These are phyloP conservation scores for Saccharomyces pastorianus DNA, from an alignment of 1,139 yeast species.

Conservation along the genomic window DNA sequence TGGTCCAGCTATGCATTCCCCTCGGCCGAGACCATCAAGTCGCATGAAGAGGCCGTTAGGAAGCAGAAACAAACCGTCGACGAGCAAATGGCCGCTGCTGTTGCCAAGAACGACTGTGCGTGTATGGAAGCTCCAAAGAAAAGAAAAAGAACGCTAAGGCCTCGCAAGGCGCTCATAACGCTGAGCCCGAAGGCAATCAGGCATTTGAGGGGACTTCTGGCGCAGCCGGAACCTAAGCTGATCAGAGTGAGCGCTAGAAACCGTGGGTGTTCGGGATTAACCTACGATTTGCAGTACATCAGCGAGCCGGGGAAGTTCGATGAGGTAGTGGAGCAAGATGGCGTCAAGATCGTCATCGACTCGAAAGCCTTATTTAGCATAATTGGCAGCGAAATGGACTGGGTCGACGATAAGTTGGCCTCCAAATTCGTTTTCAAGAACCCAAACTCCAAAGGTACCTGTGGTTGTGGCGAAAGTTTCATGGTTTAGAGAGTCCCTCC, in stretches of 20 bases:
- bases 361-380: constrained; percentile 92
- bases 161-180: constrained; percentile 82
- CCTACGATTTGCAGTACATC: constrained; percentile 86
- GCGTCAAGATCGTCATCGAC: constrained; percentile 85
- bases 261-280: constrained; percentile 92
- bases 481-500: neutral
- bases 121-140: constrained; percentile 22
- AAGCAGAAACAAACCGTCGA: constrained; percentile 4
- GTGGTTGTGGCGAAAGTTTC: constrained; percentile 98
- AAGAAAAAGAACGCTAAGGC: constrained; percentile 61
- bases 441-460: constrained; percentile 94
- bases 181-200: constrained; percentile 63
- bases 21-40: constrained; percentile 15
- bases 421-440: constrained; percentile 86
- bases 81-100: constrained; percentile 33
- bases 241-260: constrained; percentile 91
- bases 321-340: constrained; percentile 86
- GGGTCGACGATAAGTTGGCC: constrained; percentile 87
- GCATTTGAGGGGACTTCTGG: constrained; percentile 58
- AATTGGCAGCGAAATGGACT: constrained; percentile 97
- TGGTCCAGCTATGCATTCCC: constrained; percentile 29
- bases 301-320: constrained; percentile 86
- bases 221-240: constrained; percentile 80
- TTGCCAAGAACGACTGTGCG: constrained; percentile 8
- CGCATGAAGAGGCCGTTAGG: constrained; percentile 8